These are phyloP conservation scores for Pharnaceum exiguum DNA, from an alignment of 148 eudicot genomes.

Conservation along the genomic window DNA sequence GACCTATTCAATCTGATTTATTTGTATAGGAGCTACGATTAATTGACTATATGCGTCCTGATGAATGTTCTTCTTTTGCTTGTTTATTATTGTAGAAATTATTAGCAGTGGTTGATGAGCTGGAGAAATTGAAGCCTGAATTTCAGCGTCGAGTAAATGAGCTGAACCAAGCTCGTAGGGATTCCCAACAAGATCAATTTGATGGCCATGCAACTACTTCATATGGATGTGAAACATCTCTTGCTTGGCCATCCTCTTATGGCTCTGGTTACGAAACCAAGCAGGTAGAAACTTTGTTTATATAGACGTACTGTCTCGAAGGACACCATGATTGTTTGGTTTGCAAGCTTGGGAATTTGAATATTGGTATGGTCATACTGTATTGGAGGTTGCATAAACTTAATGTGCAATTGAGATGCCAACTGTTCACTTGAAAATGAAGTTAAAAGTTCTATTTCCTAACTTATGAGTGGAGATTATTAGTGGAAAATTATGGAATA, in stretches of 20 bases:
- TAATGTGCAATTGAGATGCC: too few relatives aligned
- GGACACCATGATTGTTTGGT: too few relatives aligned
- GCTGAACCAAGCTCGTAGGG: slow-evolving; percentile 34
- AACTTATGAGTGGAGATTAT: too few relatives aligned
- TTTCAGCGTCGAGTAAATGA: slow-evolving; percentile 52
- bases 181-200: slow-evolving; percentile 31
- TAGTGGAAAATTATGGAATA: too few relatives aligned
- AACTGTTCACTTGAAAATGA: too few relatives aligned
- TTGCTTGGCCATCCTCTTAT: slow-evolving; percentile 28
- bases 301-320: too few relatives aligned
- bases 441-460: too few relatives aligned
- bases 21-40: not conserved
- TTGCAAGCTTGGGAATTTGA: too few relatives aligned
- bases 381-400: too few relatives aligned
- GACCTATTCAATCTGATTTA: not conserved
- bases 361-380: too few relatives aligned
- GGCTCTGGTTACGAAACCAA: slow-evolving; percentile 32
- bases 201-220: slow-evolving; percentile 28
- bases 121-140: slow-evolving; percentile 79
- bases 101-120: slow-evolving; percentile 62
- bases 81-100: slow-evolving; percentile 47
- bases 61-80: slow-evolving; percentile 8
- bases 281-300: slow-evolving; percentile 40
- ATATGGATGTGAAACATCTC: slow-evolving; percentile 40
- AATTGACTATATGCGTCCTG: slow-evolving; percentile 2